A percentile compares a stretch with the other conserved stretches of the same genome.
These are phyloP conservation scores for Ophiostoma fasciatum DNA, from an alignment of 2,329 filamentous ascomycete species.

Conservation along the genomic window DNA sequence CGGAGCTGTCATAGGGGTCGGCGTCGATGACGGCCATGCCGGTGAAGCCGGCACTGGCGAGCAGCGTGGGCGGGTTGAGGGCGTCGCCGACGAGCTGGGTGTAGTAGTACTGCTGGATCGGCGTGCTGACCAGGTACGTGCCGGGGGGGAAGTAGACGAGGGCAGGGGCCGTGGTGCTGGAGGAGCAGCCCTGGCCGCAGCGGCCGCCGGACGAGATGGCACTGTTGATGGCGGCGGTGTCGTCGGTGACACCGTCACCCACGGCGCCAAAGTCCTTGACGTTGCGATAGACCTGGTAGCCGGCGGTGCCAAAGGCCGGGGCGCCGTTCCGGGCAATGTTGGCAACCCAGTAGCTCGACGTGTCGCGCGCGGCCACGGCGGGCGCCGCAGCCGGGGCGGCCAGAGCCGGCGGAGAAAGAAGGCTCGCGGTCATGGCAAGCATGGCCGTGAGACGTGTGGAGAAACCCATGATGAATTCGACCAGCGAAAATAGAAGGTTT, in stretches of 20 bases:
- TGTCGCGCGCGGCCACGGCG: not conserved
- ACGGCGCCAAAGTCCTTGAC: slow-evolving; percentile 62
- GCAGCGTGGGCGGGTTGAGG: slow-evolving; percentile 54
- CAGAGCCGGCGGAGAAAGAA: slow-evolving; percentile 8
- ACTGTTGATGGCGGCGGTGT: slow-evolving; percentile 75
- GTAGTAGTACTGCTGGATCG: slow-evolving; percentile 80
- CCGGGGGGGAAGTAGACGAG: slow-evolving; percentile 86
- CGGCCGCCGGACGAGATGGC: slow-evolving; percentile 66
- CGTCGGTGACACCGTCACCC: slow-evolving; percentile 57
- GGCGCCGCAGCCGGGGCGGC: slow-evolving; percentile 5
- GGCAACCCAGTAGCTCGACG: slow-evolving; percentile 52
- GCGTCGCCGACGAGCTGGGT: slow-evolving; percentile 84
- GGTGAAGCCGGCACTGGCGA: slow-evolving; percentile 54
- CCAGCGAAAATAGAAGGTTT: too few species aligned
- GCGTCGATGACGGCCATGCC: slow-evolving; percentile 85
- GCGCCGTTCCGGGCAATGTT: slow-evolving; percentile 54
- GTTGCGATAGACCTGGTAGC: slow-evolving; percentile 63
- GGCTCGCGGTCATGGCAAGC: slow-evolving; percentile 17
- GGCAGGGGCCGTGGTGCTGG: slow-evolving; percentile 67
- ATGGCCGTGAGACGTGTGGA: slow-evolving; percentile 26
- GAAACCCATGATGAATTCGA: slow-evolving; percentile 28
- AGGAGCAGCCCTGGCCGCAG: slow-evolving; percentile 71
- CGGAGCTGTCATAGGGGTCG: slow-evolving; percentile 61
- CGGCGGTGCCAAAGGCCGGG: slow-evolving; percentile 42
- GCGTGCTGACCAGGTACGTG: slow-evolving; percentile 66